These are phyloP conservation scores for Chlorella sp. DNA, from an alignment of 139 green algal genomes.

Conservation along the genomic window DNA sequence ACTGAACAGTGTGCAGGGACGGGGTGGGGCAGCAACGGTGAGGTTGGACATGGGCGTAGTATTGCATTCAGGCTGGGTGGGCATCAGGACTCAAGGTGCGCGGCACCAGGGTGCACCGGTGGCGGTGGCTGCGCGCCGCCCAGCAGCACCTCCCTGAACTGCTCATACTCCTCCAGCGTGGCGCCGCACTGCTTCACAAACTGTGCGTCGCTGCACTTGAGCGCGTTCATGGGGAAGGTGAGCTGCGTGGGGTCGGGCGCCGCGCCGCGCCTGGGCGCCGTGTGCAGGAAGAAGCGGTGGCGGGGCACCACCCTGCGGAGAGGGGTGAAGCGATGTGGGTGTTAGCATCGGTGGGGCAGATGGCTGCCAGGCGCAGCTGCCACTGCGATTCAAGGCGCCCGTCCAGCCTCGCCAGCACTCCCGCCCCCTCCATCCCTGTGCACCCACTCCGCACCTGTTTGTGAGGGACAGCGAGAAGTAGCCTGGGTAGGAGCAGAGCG, in stretches of 20 bases:
- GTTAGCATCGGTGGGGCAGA: background rate
- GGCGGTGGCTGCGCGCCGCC: background rate
- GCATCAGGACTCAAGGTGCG: background rate
- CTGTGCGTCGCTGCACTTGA: slow-evolving; percentile 54
- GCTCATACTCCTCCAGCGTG: slow-evolving; percentile 49
- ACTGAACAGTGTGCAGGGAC: background rate
- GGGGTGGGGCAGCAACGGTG: background rate
- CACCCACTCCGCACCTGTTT: slow-evolving; percentile 56
- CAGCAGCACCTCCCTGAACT: slow-evolving; percentile 40
- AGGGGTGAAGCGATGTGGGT: background rate
- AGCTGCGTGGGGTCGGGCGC: no score
- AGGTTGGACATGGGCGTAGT: background rate
- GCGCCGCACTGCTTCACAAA: slow-evolving; percentile 48
- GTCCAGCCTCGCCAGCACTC: background rate
- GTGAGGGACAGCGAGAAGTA: slow-evolving; percentile 76
- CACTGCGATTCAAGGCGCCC: background rate
- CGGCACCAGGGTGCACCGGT: background rate
- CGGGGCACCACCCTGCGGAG: slow-evolving; percentile 49
- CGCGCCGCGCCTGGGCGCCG: background rate
- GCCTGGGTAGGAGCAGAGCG: slow-evolving; percentile 65
- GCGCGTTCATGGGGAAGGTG: slow-evolving; percentile 52
- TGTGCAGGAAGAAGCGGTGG: slow-evolving; percentile 55
- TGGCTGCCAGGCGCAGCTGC: background rate
- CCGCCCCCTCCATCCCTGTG: background rate
- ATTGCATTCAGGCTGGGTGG: no score